A percentile compares a stretch with the other conserved stretches of the same genome.
phyloP scores from a whole-genome alignment of 257 asterid genomes.

The Pogostemon cablin region DNA sequence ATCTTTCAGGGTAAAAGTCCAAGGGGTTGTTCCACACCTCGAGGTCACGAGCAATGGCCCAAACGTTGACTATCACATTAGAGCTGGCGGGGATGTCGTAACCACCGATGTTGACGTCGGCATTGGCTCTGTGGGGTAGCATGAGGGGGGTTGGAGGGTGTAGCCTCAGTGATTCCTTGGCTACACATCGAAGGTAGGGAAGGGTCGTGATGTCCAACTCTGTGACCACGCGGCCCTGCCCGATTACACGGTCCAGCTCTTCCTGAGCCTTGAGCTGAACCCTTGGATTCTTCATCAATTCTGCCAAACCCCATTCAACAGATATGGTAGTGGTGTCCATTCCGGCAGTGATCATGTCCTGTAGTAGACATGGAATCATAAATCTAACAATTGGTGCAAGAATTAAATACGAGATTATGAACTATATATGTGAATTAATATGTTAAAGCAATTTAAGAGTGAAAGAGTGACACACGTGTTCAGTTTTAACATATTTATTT shows the following conservation, averaged over 20 bases:
- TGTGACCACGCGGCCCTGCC: slow-evolving; percentile 14
- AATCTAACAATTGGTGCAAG: too few species aligned
- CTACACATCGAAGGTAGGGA: slow-evolving; percentile 20
- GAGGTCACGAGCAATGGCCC: slow-evolving; percentile 91
- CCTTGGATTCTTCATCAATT: slow-evolving; percentile 25
- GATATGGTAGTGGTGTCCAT: slow-evolving; percentile 28
- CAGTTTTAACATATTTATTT: too few species aligned
- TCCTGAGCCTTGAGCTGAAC: slow-evolving; percentile 23
- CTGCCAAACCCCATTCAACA: slow-evolving; percentile 24
- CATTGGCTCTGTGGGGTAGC: slow-evolving; percentile 27
- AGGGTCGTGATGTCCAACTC: slow-evolving; percentile 25
- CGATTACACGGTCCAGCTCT: slow-evolving; percentile 27
- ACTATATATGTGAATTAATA: too few species aligned
- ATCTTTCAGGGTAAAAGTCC: slow-evolving; percentile 65
- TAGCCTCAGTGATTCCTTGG: slow-evolving; percentile 23
- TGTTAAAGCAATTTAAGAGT: too few species aligned
- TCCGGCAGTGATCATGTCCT: slow-evolving; percentile 32
- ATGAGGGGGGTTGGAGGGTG: slow-evolving; percentile 31
- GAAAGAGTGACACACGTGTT: too few species aligned
- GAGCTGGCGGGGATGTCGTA: slow-evolving; percentile 33
- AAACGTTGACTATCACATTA: slow-evolving; percentile 54
- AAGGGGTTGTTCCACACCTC: slow-evolving; percentile 61
- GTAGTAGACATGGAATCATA: background rate
- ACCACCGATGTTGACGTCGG: slow-evolving; percentile 24
- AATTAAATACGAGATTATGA: too few species aligned